Evolutionary conservation across 1,139 yeast species (phyloP).

Genomic region (Yamadazyma membranifaciens): DNA sequence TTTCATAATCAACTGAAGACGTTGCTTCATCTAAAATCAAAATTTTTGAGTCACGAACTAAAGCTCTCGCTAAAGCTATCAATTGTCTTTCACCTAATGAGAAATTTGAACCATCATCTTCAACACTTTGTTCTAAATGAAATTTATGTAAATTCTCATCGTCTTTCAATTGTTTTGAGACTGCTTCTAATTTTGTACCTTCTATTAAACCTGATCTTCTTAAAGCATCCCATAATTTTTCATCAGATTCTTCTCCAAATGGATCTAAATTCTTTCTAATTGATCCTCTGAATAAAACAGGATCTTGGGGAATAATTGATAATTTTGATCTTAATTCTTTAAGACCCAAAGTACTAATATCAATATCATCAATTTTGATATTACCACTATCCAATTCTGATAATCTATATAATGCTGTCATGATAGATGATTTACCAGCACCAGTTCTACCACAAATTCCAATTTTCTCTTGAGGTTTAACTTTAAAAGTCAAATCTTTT

Average conservation of each 20-base stretch:
- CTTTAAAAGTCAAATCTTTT: constrained; percentile 47
- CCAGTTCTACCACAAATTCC: constrained; percentile 85
- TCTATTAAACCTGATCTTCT: constrained; percentile 32
- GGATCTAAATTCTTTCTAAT: constrained; percentile 81
- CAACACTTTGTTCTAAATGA: constrained; percentile 51
- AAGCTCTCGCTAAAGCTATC: constrained; percentile 52
- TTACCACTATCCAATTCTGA: constrained; percentile 53
- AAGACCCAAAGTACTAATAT: constrained; percentile 65
- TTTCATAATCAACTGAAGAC: constrained; percentile 55
- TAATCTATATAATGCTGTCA: constrained; percentile 65
- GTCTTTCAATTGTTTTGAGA: constrained; percentile 10
- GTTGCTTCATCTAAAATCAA: constrained; percentile 58
- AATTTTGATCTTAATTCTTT: constrained; percentile 70
- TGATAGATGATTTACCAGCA: constrained; percentile 75
- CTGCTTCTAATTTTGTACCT: constrained; percentile 20
- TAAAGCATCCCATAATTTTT: constrained; percentile 33
- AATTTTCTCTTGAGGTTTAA: constrained; percentile 60
- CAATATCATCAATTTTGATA: constrained; percentile 59
- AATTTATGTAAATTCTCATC: constrained; percentile 43
- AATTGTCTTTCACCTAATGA: constrained; percentile 57
- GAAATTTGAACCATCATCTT: constrained; percentile 54
- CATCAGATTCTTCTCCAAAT: constrained; percentile 31
- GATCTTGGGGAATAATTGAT: constrained; percentile 93
- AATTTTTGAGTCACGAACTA: constrained; percentile 49
- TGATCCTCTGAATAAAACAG: constrained; percentile 83